phyloP scores from a whole-genome alignment of 495 filamentous ascomycete genomes.

The Astrocystis sublimbata region DNA sequence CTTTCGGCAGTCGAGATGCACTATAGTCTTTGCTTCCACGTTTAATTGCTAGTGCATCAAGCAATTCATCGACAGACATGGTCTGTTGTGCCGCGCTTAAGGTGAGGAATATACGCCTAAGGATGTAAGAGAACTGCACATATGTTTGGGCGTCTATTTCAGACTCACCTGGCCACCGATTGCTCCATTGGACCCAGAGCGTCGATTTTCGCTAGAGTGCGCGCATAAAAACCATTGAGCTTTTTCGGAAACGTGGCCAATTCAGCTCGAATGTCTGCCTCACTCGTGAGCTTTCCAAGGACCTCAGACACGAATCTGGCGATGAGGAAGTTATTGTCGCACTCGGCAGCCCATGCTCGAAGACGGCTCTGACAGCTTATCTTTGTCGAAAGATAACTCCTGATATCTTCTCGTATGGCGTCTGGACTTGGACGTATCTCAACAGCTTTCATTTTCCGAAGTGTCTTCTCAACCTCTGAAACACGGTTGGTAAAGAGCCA shows the following conservation, averaged over 20 bases:
- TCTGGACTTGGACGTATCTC: slow-evolving; percentile 23
- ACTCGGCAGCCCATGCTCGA: slow-evolving; percentile 8
- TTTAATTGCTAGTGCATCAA: slow-evolving; percentile 23
- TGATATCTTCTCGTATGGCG: slow-evolving; percentile 27
- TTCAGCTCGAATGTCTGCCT: slow-evolving; percentile 28
- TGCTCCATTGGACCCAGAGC: slow-evolving; percentile 20
- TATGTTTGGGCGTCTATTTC: neutral
- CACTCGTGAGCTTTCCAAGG: slow-evolving; percentile 24
- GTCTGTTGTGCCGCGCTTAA: slow-evolving; percentile 24
- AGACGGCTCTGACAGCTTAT: slow-evolving; percentile 17
- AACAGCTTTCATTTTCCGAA: slow-evolving; percentile 14
- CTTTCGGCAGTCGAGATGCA: slow-evolving; percentile 12
- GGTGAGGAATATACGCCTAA: slow-evolving; percentile 29
- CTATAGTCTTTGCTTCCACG: slow-evolving; percentile 15
- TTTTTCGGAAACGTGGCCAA: slow-evolving; percentile 28
- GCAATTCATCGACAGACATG: slow-evolving; percentile 23
- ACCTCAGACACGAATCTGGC: slow-evolving; percentile 27
- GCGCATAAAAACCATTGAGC: slow-evolving; percentile 29
- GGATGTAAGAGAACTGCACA: neutral
- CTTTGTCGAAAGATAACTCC: slow-evolving; percentile 18
- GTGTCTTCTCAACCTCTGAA: slow-evolving; percentile 25
- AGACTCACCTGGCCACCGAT: slow-evolving; percentile 24
- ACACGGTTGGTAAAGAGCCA: slow-evolving; percentile 39
- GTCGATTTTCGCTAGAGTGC: slow-evolving; percentile 25
- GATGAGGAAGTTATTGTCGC: slow-evolving; percentile 36